A percentile compares a stretch with the other conserved stretches of the same genome.
phyloP scores from a whole-genome alignment of 768 basidiomycete species.

The Strobilomyces dryophilus region DNA sequence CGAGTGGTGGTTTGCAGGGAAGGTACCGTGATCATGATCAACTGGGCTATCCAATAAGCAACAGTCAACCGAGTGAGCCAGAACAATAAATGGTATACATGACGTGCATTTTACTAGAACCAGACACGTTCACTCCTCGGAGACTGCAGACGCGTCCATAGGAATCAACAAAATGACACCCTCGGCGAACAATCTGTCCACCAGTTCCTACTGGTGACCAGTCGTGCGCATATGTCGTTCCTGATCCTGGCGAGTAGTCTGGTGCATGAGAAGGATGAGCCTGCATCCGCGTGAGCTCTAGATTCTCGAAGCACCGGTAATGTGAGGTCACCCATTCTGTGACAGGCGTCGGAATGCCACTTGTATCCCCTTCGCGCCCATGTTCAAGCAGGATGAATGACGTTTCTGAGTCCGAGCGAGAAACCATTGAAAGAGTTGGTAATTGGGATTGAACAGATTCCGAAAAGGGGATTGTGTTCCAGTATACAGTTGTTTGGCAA shows the following conservation, averaged over 20 bases:
- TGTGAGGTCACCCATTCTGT: conserved; percentile 1
- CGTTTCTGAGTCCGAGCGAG: conserved; percentile 35
- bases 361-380: background rate
- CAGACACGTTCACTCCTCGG: conserved; percentile 84
- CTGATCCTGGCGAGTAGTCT: conserved; percentile 45
- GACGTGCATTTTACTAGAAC: conserved; percentile 71
- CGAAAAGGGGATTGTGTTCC: conserved; percentile 3
- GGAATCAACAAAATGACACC: conserved; percentile 78
- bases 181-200: conserved; percentile 53
- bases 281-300: conserved; percentile 7
- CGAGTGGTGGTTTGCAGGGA: conserved; percentile 57
- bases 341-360: background rate
- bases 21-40: conserved; percentile 62
- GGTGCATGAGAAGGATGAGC: conserved; percentile 46
- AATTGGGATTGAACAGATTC: too few relatives aligned
- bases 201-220: conserved; percentile 61
- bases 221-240: conserved; percentile 61
- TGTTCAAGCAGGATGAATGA: conserved; percentile 48
- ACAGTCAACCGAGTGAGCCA: conserved; percentile 19
- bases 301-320: background rate
- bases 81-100: background rate
- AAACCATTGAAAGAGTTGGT: conserved; percentile 27
- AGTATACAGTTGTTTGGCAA: conserved; percentile 32
- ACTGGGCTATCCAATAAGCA: conserved; percentile 45
- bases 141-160: conserved; percentile 77